A percentile compares a stretch with the other conserved stretches of the same genome.
These are phyloP conservation scores for Sporopachydermia quercuum DNA, from an alignment of 805 yeast species.

Conservation along the genomic window DNA sequence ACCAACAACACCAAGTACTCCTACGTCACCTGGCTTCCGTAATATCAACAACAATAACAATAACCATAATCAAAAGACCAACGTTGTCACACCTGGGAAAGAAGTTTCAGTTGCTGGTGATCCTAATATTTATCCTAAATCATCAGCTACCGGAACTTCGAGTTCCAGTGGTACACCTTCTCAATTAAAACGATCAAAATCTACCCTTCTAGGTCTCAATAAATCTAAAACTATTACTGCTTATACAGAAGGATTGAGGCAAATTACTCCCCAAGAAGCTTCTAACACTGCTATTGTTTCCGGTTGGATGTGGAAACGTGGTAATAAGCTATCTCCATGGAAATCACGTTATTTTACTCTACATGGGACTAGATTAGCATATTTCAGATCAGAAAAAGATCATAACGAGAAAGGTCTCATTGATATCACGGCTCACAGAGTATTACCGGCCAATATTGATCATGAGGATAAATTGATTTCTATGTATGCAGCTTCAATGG, in stretches of 20 bases:
- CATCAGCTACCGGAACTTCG: background rate
- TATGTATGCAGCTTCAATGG: slow-evolving; percentile 82
- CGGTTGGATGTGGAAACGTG: slow-evolving; percentile 96
- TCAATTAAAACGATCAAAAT: background rate
- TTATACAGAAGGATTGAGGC: slow-evolving; percentile 64
- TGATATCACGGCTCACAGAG: slow-evolving; percentile 91
- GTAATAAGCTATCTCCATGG: slow-evolving; percentile 28
- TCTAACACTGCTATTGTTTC: slow-evolving; percentile 58
- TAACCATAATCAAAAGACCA: too few relatives aligned
- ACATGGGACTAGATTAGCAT: slow-evolving; percentile 87
- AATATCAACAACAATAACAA: too few relatives aligned
- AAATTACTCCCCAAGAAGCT: slow-evolving; percentile 62
- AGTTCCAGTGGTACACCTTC: background rate
- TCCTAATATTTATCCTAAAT: background rate
- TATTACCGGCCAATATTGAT: slow-evolving; percentile 55
- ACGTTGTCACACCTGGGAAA: too few relatives aligned
- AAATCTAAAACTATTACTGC: slow-evolving; percentile 25
- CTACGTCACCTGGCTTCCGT: too few relatives aligned
- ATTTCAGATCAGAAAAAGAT: slow-evolving; percentile 67
- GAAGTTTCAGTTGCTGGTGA: background rate
- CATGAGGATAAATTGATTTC: slow-evolving; percentile 74
- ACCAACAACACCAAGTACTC: too few relatives aligned
- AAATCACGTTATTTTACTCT: slow-evolving; percentile 41
- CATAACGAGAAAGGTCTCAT: slow-evolving; percentile 80
- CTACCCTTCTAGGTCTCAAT: slow-evolving; percentile 7